These are phyloP conservation scores for Thalassiosira profunda DNA, from an alignment of 108 stramenopile genomes.

Conservation along the genomic window DNA sequence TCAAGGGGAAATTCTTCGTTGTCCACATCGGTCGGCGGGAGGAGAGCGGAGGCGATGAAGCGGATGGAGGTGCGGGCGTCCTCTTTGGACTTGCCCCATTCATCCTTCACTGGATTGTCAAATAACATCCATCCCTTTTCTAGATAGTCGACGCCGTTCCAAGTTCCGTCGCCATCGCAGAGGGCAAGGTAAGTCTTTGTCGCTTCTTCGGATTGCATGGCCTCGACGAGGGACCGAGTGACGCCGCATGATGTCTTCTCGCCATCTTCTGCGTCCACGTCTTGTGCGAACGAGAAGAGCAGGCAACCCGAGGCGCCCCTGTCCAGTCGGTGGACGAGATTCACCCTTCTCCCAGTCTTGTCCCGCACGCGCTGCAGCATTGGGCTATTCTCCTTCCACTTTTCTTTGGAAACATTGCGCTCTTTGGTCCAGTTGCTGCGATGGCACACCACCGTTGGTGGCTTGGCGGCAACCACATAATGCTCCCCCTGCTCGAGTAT, in stretches of 20 bases:
- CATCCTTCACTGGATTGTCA: conserved; percentile 46
- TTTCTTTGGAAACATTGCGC: conserved; percentile 1
- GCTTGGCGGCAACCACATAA: conserved; percentile 45
- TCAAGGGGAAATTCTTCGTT: too few species aligned
- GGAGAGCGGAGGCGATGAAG: conserved; percentile 28
- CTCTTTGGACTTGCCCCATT: conserved; percentile 33
- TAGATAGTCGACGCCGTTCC: conserved; percentile 37
- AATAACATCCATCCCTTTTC: conserved; percentile 50
- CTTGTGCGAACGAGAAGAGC: conserved; percentile 41
- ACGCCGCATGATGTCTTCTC: conserved; percentile 27
- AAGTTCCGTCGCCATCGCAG: conserved; percentile 42
- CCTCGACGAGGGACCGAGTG: conserved; percentile 42
- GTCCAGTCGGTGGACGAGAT: conserved; percentile 57
- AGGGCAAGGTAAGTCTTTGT: conserved; percentile 55
- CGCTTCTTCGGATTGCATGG: conserved; percentile 46
- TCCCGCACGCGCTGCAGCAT: conserved; percentile 59
- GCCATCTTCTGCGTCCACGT: conserved; percentile 7
- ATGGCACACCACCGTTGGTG: conserved; percentile 39
- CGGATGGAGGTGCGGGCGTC: conserved; percentile 35
- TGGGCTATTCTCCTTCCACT: conserved; percentile 32
- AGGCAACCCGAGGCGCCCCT: conserved; percentile 54
- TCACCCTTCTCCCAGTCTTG: conserved; percentile 37
- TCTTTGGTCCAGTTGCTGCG: conserved; percentile 38
- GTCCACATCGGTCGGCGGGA: conserved; percentile 17
- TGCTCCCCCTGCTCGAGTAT: conserved; percentile 34